Base-by-base conservation (phyloP, 2,329 filamentous ascomycete genomes). In the Knoxdaviesia capensis region DNA sequence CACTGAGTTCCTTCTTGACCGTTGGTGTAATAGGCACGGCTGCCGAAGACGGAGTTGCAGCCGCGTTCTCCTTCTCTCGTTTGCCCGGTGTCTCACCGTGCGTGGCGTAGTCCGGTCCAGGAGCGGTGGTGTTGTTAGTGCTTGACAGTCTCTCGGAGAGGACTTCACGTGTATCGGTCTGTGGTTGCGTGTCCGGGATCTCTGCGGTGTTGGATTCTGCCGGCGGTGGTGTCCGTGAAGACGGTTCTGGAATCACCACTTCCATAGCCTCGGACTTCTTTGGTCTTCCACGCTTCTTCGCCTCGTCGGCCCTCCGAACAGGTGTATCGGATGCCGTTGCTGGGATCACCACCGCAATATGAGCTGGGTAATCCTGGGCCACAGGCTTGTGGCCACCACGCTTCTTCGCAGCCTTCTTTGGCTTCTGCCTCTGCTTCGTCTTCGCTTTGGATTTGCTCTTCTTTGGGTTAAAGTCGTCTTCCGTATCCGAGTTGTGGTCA, bases 381-480 rank as follows among this genome's bases (percentile, higher is more conserved):
- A 36, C 28, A n/a, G 35, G 32, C 36, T 45, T 41, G n/a, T 31
- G 31, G 34, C 37, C 36, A 30, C 31, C 20, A n/a, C 36, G 38
- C 8, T 39, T 42, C 36, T 52, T 51, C 29, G 20, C 20, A 20
- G 20, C 20, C 20, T 2, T 20, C 20, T 53, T 54, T 2, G 50
- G 46, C 43, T 52, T 53, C 7, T 44, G 33, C 33, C 45, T 43
- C 39, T 43, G 46, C 34, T 43, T 47, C 44, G 30, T 40, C 36
- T 36, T 8, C 31, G 11, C 34, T 28, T 48, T 41, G 38, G 29
- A 10, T 11, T 29, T 34, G 11, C 5, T 10, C 34, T 10, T 36
- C 36, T 39, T 33, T 34, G 34, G 31, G n/a, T 30, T 11, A 9
- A 3, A 9, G 8, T 35, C 34, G 36, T 44, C 45, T 41, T 46